Evolutionary conservation across 306 rosid genomes (phyloP).

Genomic region (Cicer bijugum): DNA sequence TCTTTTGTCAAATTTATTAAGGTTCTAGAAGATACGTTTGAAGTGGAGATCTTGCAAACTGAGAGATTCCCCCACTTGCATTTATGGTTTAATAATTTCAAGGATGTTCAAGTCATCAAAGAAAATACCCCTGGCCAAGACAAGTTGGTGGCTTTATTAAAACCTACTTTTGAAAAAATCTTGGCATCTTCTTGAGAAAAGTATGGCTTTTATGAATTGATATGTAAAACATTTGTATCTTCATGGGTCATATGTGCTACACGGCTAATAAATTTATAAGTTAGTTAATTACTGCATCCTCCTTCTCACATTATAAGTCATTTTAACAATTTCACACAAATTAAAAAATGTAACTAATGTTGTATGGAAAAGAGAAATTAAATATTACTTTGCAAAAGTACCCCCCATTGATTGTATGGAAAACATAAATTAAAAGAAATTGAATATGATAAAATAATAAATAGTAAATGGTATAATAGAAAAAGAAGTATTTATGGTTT

Average conservation of each 20-base stretch:
- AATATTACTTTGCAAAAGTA: too few species aligned
- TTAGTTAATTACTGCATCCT: neutral
- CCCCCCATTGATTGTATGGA: too few species aligned
- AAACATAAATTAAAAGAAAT: too few species aligned
- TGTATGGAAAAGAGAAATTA: too few species aligned
- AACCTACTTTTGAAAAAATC: neutral
- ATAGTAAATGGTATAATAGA: too few species aligned
- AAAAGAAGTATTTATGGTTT: too few species aligned
- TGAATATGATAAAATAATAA: too few species aligned
- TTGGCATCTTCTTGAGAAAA: conserved; percentile 31
- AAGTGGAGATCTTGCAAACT: conserved; percentile 36
- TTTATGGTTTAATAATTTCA: conserved; percentile 45
- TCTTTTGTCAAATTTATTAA: neutral
- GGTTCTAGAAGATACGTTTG: conserved; percentile 21
- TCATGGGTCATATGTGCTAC: neutral
- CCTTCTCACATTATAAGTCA: too few species aligned
- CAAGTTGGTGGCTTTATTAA: neutral
- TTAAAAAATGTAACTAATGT: too few species aligned
- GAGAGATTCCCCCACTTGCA: conserved; percentile 40
- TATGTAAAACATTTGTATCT: neutral
- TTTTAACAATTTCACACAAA: too few species aligned
- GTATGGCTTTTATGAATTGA: neutral
- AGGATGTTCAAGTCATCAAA: conserved; percentile 28
- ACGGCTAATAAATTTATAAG: neutral
- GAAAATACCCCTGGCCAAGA: conserved; percentile 44